Conservation (phyloP, 495 filamentous ascomycete genomes). For the Neurospora tetraspora region DNA sequence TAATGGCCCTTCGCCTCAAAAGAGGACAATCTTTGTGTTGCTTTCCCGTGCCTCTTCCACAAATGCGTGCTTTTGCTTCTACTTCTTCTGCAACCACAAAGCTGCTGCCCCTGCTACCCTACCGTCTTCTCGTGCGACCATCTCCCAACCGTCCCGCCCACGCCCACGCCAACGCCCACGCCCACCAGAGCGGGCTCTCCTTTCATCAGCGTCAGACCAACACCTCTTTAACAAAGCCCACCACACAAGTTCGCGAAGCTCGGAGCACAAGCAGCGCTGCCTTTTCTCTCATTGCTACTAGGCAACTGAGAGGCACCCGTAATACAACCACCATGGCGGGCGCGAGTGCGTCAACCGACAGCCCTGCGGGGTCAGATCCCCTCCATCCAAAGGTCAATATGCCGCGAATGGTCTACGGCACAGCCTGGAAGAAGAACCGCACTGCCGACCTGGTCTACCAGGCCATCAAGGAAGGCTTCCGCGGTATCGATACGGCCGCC, state of each 20-base stretch:
- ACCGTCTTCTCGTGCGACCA: neutral
- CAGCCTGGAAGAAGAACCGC: conserved; percentile 75
- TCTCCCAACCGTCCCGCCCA: neutral
- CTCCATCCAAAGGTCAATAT: conserved; percentile 17
- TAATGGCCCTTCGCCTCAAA: neutral
- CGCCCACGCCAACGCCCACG: neutral
- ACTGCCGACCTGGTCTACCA: conserved; percentile 57
- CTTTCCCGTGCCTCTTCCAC: neutral
- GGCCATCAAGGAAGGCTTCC: conserved; percentile 62
- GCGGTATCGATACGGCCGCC: conserved; percentile 67
- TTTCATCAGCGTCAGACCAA: neutral
- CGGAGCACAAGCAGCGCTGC: neutral
- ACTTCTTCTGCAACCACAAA: neutral
- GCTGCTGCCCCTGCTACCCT: neutral
- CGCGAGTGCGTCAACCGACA: neutral
- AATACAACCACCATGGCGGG: conserved; percentile 5
- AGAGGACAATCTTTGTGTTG: neutral
- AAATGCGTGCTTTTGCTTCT: neutral
- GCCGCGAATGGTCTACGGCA: conserved; percentile 66
- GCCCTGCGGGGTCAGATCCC: neutral
- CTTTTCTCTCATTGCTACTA: neutral
- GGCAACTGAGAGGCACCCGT: neutral
- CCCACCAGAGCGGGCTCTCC: neutral
- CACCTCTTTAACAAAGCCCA: neutral
- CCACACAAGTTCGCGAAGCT: neutral